Percentiles rank a stretch among this genome's conserved stretches.
Evolutionary conservation across 208 protist genomes (phyloP).

Genomic region (Acanthamoeba lenticulata): DNA sequence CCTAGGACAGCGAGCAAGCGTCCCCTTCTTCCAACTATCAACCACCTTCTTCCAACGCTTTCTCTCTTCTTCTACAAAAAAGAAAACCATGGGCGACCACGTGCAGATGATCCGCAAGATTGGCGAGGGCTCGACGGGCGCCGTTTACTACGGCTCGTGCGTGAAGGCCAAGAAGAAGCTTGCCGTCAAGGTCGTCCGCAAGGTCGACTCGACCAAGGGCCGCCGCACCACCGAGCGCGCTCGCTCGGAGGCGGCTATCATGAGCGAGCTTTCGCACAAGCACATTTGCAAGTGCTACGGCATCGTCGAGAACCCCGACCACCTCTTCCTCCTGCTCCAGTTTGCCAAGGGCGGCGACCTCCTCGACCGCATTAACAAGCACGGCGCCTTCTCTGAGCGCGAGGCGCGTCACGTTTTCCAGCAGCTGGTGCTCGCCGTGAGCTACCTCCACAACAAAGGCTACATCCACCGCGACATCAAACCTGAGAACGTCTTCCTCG

Average conservation of each 20-base stretch:
- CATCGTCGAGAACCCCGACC: constrained; percentile 33
- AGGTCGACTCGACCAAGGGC: constrained; percentile 39
- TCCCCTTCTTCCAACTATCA: neutral
- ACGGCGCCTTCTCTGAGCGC: constrained; percentile 33
- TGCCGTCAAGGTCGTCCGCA: constrained; percentile 10
- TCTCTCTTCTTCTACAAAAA: neutral
- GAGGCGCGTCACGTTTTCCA: constrained; percentile 31
- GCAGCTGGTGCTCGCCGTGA: constrained; percentile 32
- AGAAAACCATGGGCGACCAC: constrained; percentile 5
- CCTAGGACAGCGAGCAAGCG: too few species aligned
- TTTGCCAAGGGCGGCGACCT: constrained; percentile 43
- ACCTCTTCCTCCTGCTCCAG: constrained; percentile 52
- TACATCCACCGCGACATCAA: constrained; percentile 62
- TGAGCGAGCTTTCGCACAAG: constrained; percentile 8
- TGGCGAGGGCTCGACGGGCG: constrained; percentile 25
- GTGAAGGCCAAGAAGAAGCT: constrained; percentile 61
- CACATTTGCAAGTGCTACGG: constrained; percentile 37
- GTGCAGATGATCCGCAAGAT: constrained; percentile 30
- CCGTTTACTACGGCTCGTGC: constrained; percentile 37
- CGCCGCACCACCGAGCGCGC: neutral
- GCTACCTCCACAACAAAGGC: constrained; percentile 27
- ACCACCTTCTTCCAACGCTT: neutral
- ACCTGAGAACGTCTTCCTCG: constrained; percentile 40
- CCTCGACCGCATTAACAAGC: constrained; percentile 11
- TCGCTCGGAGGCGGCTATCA: neutral